A percentile compares a stretch with the other conserved stretches of the same genome.
Conservation (phyloP, 169 alveolate genomes). For the Cytauxzoon felis region DNA sequence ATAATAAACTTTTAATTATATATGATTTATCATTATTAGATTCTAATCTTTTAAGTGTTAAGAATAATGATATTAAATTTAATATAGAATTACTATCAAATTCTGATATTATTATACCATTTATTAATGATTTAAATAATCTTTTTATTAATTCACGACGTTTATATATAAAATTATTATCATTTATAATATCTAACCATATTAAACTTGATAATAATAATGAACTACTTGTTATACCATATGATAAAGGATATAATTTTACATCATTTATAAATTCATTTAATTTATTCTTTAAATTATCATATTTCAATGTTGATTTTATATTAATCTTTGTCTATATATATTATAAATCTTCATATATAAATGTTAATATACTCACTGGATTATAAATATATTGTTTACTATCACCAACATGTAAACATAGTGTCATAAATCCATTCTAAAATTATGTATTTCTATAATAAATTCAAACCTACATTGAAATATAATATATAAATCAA, state of each 20-base stretch:
- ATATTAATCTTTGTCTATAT: no score
- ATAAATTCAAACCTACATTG: no score
- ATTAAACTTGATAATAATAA: conserved; percentile 20
- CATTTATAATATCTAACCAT: conserved; percentile 23
- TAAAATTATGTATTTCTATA: no score
- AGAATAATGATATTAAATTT: conserved; percentile 18
- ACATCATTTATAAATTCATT: not conserved
- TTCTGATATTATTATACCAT: conserved; percentile 25
- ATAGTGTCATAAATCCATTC: no score
- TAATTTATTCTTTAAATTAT: no score
- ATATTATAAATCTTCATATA: no score
- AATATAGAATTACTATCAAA: conserved; percentile 5
- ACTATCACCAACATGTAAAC: no score
- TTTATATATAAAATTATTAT: not conserved
- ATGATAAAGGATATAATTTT: conserved; percentile 10
- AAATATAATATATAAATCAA: no score
- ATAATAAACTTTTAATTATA: conserved; percentile 5
- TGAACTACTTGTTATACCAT: conserved; percentile 9
- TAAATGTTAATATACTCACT: no score
- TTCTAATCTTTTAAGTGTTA: conserved; percentile 22
- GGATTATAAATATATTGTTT: no score
- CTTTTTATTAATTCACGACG: not conserved
- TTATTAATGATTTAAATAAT: not conserved
- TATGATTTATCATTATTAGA: not conserved
- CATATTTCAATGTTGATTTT: no score